Conservation (phyloP, 179 eudicot species). For the Pouteria campechiana region DNA sequence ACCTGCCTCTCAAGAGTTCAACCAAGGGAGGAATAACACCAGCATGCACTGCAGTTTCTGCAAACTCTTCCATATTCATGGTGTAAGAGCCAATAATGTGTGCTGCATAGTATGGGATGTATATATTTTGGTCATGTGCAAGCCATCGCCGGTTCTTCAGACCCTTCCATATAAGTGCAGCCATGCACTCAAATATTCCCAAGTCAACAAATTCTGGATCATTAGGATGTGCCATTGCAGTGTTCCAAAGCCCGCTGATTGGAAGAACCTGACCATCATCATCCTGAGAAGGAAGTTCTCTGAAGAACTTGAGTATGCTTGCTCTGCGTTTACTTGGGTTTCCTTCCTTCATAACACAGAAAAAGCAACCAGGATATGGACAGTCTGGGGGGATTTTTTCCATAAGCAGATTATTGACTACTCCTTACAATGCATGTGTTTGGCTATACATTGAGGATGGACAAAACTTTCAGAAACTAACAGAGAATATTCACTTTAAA, state of each 20-base stretch:
- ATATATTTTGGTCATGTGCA: slow-evolving; percentile 71
- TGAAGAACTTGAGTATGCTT: slow-evolving; percentile 59
- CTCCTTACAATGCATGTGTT: too few relatives aligned
- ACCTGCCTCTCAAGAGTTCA: slow-evolving; percentile 66
- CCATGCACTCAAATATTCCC: slow-evolving; percentile 78
- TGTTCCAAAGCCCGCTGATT: slow-evolving; percentile 82
- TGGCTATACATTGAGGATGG: too few relatives aligned
- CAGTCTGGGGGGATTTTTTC: slow-evolving; percentile 60
- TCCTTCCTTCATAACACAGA: slow-evolving; percentile 81
- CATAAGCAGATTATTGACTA: too few relatives aligned
- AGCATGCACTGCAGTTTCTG: slow-evolving; percentile 61
- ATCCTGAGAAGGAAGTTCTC: slow-evolving; percentile 78
- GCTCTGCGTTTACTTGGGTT: slow-evolving; percentile 73
- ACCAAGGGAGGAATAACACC: slow-evolving; percentile 67
- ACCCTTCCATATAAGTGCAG: slow-evolving; percentile 77
- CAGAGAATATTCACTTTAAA: too few relatives aligned
- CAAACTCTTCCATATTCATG: slow-evolving; percentile 79
- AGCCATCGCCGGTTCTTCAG: slow-evolving; percentile 75
- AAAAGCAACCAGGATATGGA: slow-evolving; percentile 83
- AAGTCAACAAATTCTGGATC: slow-evolving; percentile 76
- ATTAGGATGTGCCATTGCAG: slow-evolving; percentile 88
- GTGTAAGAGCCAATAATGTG: slow-evolving; percentile 81
- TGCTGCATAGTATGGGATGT: slow-evolving; percentile 78
- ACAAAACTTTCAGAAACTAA: too few relatives aligned
- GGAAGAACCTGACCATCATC: slow-evolving; percentile 86